These are phyloP conservation scores for Zea mays DNA, from an alignment of 176 grass and related monocot genomes.

Conservation along the genomic window DNA sequence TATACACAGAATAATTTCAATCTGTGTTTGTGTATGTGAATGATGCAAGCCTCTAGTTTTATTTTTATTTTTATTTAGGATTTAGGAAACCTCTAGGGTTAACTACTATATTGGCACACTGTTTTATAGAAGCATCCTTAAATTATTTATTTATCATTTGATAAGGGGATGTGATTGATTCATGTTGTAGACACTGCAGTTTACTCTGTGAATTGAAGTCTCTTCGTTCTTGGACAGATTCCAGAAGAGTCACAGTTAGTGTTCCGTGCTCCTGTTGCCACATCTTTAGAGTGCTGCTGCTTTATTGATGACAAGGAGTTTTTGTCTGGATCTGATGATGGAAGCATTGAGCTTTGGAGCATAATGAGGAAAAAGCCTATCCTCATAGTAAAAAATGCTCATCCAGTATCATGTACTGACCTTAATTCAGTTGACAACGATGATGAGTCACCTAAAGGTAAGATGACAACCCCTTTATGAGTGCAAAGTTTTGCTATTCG, in stretches of 20 bases:
- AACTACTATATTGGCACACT: not conserved
- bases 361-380: slow-evolving; percentile 78
- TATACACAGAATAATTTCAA: not conserved
- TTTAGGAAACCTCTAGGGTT: not conserved
- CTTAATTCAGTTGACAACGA: slow-evolving; percentile 17
- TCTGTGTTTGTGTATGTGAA: not conserved
- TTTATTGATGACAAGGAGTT: slow-evolving; percentile 86
- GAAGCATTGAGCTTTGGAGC: slow-evolving; percentile 80
- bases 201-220: slow-evolving; percentile 1
- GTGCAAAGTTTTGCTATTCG: not conserved
- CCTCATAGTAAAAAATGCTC: slow-evolving; percentile 81
- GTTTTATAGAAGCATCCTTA: not conserved
- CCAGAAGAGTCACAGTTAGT: slow-evolving; percentile 85
- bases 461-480: not conserved
- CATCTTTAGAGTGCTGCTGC: slow-evolving; percentile 82
- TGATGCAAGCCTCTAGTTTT: not conserved
- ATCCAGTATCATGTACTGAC: slow-evolving; percentile 37
- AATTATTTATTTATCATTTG: slow-evolving; percentile 8
- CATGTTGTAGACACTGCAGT: slow-evolving; percentile 7
- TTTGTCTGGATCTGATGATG: slow-evolving; percentile 85
- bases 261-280: slow-evolving; percentile 66
- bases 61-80: not conserved
- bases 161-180: not conserved
- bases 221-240: slow-evolving; percentile 49
- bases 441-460: slow-evolving; percentile 42